phyloP scores from a whole-genome alignment of 345 rosid genomes.

The Jatropha curcas region DNA sequence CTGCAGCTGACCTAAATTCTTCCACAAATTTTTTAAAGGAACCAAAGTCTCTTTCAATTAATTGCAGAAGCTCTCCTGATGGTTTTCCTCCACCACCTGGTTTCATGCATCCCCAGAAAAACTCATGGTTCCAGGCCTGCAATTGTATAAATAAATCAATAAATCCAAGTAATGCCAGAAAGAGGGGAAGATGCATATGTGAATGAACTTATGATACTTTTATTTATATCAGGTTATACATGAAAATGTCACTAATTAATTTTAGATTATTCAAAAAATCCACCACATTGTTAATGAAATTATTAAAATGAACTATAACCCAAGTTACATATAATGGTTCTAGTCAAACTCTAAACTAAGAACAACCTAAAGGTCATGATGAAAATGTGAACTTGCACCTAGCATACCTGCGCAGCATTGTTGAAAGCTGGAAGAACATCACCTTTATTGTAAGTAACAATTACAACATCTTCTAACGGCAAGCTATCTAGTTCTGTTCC shows the following conservation, averaged over 20 bases:
- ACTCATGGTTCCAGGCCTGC: slow-evolving; percentile 95
- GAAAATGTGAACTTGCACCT: background rate
- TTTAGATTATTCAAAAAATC: background rate
- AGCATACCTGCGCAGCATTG: slow-evolving; percentile 86
- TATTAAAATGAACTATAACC: background rate
- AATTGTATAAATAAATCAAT: slow-evolving; percentile 8
- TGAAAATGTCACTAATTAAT: background rate
- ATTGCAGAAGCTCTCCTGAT: slow-evolving; percentile 63
- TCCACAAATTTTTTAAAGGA: slow-evolving; percentile 56
- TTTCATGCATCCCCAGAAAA: slow-evolving; percentile 92
- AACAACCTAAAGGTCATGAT: background rate
- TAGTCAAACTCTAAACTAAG: background rate
- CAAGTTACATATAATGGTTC: background rate
- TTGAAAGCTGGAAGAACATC: slow-evolving; percentile 82
- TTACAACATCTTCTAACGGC: slow-evolving; percentile 62
- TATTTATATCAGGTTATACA: background rate
- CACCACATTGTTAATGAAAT: background rate
- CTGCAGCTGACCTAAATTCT: slow-evolving; percentile 68
- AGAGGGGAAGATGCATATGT: background rate
- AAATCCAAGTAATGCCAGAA: background rate
- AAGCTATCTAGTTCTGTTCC: slow-evolving; percentile 67
- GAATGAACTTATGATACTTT: background rate
- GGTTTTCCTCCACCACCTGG: slow-evolving; percentile 97
- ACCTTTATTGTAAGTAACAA: slow-evolving; percentile 67
- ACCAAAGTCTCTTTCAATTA: slow-evolving; percentile 85